Evolutionary conservation across 208 protist species (phyloP).

Genomic region (Angomonas deanei): DNA sequence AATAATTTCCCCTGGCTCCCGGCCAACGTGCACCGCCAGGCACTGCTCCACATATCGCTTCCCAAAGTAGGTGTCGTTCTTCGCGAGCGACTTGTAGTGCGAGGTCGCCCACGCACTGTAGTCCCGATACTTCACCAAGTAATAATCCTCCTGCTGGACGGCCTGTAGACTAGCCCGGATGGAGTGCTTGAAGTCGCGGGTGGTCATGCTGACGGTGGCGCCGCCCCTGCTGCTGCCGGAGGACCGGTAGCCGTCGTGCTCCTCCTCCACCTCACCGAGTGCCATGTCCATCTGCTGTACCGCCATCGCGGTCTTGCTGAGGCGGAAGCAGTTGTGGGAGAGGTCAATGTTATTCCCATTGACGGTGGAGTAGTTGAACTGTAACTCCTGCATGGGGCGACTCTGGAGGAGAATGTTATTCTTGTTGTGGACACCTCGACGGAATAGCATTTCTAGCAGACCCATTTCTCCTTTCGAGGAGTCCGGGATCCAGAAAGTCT

Average conservation of each 20-base stretch:
- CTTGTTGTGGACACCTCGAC: constrained; percentile 41
- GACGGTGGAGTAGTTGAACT: constrained; percentile 74
- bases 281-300: constrained; percentile 66
- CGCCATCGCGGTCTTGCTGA: constrained; percentile 71
- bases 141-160: constrained; percentile 79
- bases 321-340: constrained; percentile 64
- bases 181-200: constrained; percentile 46
- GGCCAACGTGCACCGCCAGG: constrained; percentile 76
- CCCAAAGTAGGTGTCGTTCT: constrained; percentile 55
- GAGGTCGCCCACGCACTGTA: constrained; percentile 67
- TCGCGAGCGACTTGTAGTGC: constrained; percentile 44
- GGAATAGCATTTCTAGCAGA: constrained; percentile 54
- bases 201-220: constrained; percentile 26
- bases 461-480: constrained; percentile 45
- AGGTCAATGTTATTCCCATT: constrained; percentile 73
- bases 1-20: constrained; percentile 66
- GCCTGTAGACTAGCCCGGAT: constrained; percentile 51
- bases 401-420: constrained; percentile 59
- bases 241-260: constrained; percentile 9
- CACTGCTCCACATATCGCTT: constrained; percentile 81
- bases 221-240: background rate
- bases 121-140: constrained; percentile 77
- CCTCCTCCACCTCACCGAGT: constrained; percentile 25
- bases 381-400: constrained; percentile 60
- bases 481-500: constrained; percentile 74